A percentile compares a stretch with the other conserved stretches of the same genome.
These are phyloP conservation scores for Globisporangium alternatum DNA, from an alignment of 352 stramenopile species.

Conservation along the genomic window DNA sequence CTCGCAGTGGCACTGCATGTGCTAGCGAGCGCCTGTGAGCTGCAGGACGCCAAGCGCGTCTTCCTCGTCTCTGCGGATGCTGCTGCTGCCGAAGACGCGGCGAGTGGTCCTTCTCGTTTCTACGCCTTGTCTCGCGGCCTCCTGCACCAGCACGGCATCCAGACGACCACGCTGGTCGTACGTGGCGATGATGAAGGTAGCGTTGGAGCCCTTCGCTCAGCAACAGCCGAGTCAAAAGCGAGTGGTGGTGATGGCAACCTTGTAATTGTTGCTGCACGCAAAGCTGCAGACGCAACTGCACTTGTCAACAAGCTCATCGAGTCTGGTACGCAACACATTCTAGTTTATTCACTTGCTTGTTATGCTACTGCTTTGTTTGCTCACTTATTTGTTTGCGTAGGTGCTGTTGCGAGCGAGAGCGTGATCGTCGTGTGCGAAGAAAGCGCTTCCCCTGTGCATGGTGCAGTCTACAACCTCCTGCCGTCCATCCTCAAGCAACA, in stretches of 20 bases:
- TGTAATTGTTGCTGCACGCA: constrained; percentile 29
- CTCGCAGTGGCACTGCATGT: constrained; percentile 11
- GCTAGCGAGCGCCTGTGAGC: constrained; percentile 7
- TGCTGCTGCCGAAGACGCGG: neutral
- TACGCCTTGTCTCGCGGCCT: constrained; percentile 17
- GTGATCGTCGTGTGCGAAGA: constrained; percentile 40
- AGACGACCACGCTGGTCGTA: constrained; percentile 11
- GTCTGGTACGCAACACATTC: constrained; percentile 21
- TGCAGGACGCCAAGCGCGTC: constrained; percentile 4
- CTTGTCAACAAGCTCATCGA: constrained; percentile 20
- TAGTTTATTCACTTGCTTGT: neutral
- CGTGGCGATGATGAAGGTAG: neutral
- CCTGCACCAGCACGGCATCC: constrained; percentile 37
- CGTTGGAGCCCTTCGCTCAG: neutral
- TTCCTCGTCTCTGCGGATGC: neutral
- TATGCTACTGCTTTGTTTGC: neutral
- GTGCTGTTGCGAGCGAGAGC: constrained; percentile 16
- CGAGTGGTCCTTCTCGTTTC: neutral
- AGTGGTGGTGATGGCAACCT: constrained; percentile 4
- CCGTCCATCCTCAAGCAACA: constrained; percentile 6
- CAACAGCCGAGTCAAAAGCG: neutral
- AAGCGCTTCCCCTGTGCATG: constrained; percentile 9
- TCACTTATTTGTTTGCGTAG: constrained; percentile 9
- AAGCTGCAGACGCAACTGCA: constrained; percentile 10
- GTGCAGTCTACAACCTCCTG: neutral